Evolutionary conservation across 768 basidiomycete genomes (phyloP).

Genomic region (Pleurotus salmoneostramineus): DNA sequence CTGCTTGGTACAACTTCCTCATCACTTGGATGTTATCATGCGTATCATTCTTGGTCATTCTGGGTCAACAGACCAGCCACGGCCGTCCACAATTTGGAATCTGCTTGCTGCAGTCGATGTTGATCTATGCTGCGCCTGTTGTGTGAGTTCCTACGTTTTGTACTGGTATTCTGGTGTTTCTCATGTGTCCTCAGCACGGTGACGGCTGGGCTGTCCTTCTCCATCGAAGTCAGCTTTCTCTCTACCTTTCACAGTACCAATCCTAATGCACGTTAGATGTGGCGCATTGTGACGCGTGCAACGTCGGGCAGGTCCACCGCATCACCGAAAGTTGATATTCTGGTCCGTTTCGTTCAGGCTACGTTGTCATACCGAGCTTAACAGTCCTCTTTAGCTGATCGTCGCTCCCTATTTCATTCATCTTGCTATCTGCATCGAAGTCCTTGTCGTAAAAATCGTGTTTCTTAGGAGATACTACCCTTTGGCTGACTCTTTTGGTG

Average conservation of each 20-base stretch:
- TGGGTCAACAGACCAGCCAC: background rate
- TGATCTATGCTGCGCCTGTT: background rate
- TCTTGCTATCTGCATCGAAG: background rate
- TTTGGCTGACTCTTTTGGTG: background rate
- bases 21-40: background rate
- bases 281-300: background rate
- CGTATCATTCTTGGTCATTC: background rate
- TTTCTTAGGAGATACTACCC: too few species aligned
- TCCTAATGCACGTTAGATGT: background rate
- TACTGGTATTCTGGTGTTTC: background rate
- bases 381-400: background rate
- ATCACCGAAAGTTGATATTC: background rate
- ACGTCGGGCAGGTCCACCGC: background rate
- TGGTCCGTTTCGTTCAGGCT: background rate
- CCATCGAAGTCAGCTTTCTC: background rate
- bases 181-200: background rate
- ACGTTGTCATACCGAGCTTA: too few species aligned
- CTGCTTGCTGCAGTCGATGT: background rate
- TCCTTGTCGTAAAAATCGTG: background rate
- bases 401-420: background rate
- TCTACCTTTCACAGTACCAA: background rate
- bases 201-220: background rate
- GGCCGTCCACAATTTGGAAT: background rate
- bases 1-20: slow-evolving; percentile 2
- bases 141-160: background rate